Base-by-base conservation (phyloP, 768 basidiomycete genomes). In the Pluteus cervinus region DNA sequence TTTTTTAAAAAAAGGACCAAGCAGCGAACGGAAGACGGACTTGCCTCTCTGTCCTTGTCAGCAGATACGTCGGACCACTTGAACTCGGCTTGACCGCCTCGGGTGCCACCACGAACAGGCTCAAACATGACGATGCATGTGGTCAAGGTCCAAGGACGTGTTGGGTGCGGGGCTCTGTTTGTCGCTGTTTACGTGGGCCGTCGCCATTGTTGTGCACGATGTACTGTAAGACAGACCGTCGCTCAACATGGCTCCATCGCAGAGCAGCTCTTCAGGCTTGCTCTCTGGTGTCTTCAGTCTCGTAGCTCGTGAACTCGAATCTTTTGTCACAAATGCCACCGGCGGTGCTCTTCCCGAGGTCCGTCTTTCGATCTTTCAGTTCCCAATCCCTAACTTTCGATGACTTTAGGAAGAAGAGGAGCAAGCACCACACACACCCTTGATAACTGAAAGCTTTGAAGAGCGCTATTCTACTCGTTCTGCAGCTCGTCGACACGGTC, bases 1-100 rank as follows among this genome's bases (percentile, higher is more conserved):
- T 16, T 34, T 38, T 8, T 26, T 9, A 16, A 11, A 29, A 23
- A 20, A 24, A 23, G 23, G 28, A n/a, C n/a, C n/a, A n/a, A n/a
- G n/a, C n/a, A n/a, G n/a, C n/a, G n/a, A 30, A 48, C 63, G 35
- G 29, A 16, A 21, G 20, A 31, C 15, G 29, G 5, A 37, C 49
- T 29, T 36, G 90, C 91, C 68, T 93, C 91, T 61, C 86, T 75
- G 62, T 93, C 91, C 61, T 93, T 93, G 63, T 93, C 91, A 40
- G 84, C 86, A 28, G 87, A 82, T 6, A 88, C 87, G 49, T 92
- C 89, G 8, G 83, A 55, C 88, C 88, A 91, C 59, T 89, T 89
- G 70, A 91, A 91, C 50, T 90, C 86, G 33, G 81, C 88, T 49
- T 87, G 85, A 2, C 88, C 88, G n/a, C 88, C 88, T 40, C 88